Base-by-base conservation (phyloP, 306 rosid species). In the Cyclanthera cordifolia region DNA sequence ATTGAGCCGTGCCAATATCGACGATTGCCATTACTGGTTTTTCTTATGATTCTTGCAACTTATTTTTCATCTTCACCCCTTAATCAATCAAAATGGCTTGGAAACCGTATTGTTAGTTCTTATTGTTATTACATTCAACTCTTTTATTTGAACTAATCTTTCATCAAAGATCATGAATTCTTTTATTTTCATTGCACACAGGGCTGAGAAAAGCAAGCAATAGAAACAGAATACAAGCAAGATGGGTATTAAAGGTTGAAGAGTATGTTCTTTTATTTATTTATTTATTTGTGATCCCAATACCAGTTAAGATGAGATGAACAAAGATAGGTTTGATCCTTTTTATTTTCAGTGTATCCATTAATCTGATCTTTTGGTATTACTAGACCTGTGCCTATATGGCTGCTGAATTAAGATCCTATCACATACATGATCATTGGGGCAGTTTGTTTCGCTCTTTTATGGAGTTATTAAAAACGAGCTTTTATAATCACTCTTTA, bases 1-100 rank as follows among this genome's bases (percentile, higher is more conserved):
- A 87, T 90, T 88, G 91, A 88, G 94, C 84, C 90, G 43, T 37
- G 43, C 43, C 43, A 37, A 37, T 37, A 37, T 37, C 43, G 43
- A 37, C 43, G 43, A 37, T 8, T 37, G 12, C 8, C 43, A 11
- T 11, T 6, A 37, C 2, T 4, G 12, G 1, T 27, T 27, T 3
- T 27, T 27, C 30, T 27, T 27, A 27, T 27, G 30, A 3, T 7
- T 8, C 43, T 37, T 37, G 43, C 12, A 7, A 6, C 8, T 37
- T 37, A 37, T 37, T 37, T 37, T 37, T 37, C 43, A 37, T 37
- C 43, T 37, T 37, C 12, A n/a, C n/a, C n/a, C n/a, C n/a, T n/a
- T n/a, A n/a, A n/a, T n/a, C n/a, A n/a, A n/a, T 37, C 43, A 37
- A 6, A n/a, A n/a, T n/a, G 10, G 43, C 43, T 7, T 37, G 8